Conservation (phyloP, 1,284 basidiomycete species). For the Ustilago lituana region DNA sequence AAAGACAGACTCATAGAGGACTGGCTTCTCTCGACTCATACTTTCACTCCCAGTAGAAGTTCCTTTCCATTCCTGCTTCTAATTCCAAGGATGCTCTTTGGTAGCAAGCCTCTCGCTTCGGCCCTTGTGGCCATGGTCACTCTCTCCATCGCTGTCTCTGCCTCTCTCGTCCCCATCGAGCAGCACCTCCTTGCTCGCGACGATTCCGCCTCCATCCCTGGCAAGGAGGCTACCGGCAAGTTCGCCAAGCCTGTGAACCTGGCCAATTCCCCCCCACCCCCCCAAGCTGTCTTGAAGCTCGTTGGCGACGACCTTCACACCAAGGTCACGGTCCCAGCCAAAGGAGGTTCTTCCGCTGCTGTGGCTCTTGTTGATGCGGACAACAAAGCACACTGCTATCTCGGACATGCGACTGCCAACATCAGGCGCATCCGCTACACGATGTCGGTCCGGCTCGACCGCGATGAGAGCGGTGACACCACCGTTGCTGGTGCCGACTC, state of each 20-base stretch:
- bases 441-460: constrained; percentile 23
- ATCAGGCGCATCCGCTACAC: constrained; percentile 35
- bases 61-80: too few species aligned
- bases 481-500: not conserved
- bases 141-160: constrained; percentile 23
- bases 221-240: constrained; percentile 26
- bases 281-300: constrained; percentile 18
- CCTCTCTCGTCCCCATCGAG: constrained; percentile 21
- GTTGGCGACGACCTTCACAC: constrained; percentile 30
- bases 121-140: constrained; percentile 32
- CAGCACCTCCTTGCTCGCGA: constrained; percentile 20
- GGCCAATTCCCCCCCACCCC: not conserved
- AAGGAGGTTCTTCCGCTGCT: too few species aligned
- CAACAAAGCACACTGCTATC: constrained; percentile 26
- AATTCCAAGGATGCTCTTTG: constrained; percentile 12
- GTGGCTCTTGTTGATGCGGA: too few species aligned
- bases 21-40: not conserved
- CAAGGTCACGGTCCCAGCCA: too few species aligned
- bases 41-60: too few species aligned
- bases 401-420: constrained; percentile 13
- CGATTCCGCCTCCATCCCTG: not conserved
- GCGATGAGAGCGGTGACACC: constrained; percentile 30
- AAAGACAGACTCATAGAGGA: not conserved
- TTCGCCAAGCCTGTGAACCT: constrained; percentile 23
- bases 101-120: constrained; percentile 8